Evolutionary conservation across 306 rosid species (phyloP).

Genomic region (Datisca glomerata): DNA sequence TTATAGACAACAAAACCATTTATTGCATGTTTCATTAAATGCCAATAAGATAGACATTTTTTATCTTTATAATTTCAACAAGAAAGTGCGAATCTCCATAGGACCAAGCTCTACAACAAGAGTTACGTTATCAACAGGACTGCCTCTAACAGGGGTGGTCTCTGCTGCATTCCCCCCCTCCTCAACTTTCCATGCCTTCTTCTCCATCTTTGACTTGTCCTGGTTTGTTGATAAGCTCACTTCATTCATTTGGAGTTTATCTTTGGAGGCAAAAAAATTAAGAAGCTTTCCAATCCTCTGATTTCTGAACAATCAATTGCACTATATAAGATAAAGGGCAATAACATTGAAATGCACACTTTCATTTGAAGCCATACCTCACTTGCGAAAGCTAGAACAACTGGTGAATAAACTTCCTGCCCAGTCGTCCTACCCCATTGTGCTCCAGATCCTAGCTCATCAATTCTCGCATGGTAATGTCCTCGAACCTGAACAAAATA

Average conservation of each 20-base stretch:
- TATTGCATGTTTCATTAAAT: no score
- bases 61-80: conserved; percentile 37
- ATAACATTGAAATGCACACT: no score
- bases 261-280: conserved; percentile 40
- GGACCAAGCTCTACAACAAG: conserved; percentile 66
- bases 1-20: no score
- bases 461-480: conserved; percentile 36
- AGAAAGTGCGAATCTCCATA: conserved; percentile 74
- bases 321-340: conserved; percentile 2
- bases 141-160: conserved; percentile 29
- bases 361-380: conserved; percentile 30
- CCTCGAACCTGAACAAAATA: conserved; percentile 48
- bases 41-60: no score
- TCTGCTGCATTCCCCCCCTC: conserved; percentile 20
- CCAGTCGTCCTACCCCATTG: conserved; percentile 65
- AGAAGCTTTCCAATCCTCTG: conserved; percentile 50
- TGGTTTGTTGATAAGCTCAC: conserved; percentile 64
- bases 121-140: conserved; percentile 21
- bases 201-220: conserved; percentile 54
- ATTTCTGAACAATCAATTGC: conserved; percentile 26
- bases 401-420: conserved; percentile 67
- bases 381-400: conserved; percentile 47
- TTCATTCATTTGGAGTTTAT: conserved; percentile 45
- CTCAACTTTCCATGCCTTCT: conserved; percentile 49
- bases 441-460: conserved; percentile 47